phyloP scores from a whole-genome alignment of 208 protist genomes.

The Trypanosoma brucei region DNA sequence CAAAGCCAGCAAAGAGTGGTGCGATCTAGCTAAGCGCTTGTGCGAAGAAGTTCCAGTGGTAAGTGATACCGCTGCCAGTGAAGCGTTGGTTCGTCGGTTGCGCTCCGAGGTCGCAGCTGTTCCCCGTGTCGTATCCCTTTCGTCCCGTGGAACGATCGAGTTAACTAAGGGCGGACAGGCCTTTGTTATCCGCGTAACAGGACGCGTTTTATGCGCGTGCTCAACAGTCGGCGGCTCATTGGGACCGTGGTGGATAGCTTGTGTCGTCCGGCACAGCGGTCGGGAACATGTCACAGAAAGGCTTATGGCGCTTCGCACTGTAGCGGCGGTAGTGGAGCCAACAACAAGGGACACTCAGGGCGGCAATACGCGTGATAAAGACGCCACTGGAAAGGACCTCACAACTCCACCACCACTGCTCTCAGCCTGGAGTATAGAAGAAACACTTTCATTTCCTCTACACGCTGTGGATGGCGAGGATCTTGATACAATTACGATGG shows the following conservation, averaged over 20 bases:
- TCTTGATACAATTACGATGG: slow-evolving; percentile 29
- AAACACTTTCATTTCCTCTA: slow-evolving; percentile 20
- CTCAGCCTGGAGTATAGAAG: slow-evolving; percentile 18
- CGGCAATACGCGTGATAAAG: not conserved
- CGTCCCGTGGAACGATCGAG: slow-evolving; percentile 33
- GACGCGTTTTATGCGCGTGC: slow-evolving; percentile 28
- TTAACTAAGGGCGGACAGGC: slow-evolving; percentile 30
- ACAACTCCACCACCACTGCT: not conserved
- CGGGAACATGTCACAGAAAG: slow-evolving; percentile 7
- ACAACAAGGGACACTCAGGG: not conserved
- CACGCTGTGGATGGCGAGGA: slow-evolving; percentile 29
- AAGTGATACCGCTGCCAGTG: not conserved
- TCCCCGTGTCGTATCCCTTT: slow-evolving; percentile 30
- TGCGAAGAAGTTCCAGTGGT: not conserved
- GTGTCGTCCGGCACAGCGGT: slow-evolving; percentile 11
- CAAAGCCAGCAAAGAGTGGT: slow-evolving; percentile 1
- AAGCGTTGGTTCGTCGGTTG: slow-evolving; percentile 9
- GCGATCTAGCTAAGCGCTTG: not conserved
- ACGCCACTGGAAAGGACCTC: not conserved
- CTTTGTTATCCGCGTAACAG: slow-evolving; percentile 40
- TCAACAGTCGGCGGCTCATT: not conserved
- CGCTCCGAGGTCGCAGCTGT: slow-evolving; percentile 26
- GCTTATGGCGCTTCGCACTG: slow-evolving; percentile 14
- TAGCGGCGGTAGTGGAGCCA: slow-evolving; percentile 6
- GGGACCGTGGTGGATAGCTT: slow-evolving; percentile 18